Conservation (phyloP, 805 yeast genomes). For the Candida nonsorbophila region DNA sequence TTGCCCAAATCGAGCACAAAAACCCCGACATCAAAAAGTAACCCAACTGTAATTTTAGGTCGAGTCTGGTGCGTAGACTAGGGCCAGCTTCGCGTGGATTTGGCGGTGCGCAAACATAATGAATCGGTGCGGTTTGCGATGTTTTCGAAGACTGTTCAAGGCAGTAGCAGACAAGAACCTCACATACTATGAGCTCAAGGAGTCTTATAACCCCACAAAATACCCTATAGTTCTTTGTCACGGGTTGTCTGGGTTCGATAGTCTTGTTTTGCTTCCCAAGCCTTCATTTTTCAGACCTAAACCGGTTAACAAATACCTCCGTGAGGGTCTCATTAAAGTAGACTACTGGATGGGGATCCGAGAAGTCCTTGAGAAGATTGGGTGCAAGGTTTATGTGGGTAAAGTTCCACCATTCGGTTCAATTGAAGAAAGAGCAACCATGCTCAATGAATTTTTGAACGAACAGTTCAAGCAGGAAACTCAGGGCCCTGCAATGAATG, state of each 20-base stretch:
- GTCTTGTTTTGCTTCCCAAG: slow-evolving; percentile 17
- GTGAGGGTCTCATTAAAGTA: slow-evolving; percentile 33
- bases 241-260: slow-evolving; percentile 82
- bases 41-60: too few species aligned
- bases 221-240: slow-evolving; percentile 80
- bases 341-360: slow-evolving; percentile 84
- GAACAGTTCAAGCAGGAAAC: slow-evolving; percentile 11
- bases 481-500: slow-evolving; percentile 28
- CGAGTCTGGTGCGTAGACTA: too few species aligned
- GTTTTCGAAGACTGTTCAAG: too few species aligned
- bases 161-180: too few species aligned
- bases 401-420: slow-evolving; percentile 80
- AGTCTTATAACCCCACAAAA: slow-evolving; percentile 51
- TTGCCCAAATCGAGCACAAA: too few species aligned
- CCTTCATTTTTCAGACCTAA: slow-evolving; percentile 7
- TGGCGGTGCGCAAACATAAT: too few species aligned
- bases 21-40: too few species aligned
- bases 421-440: slow-evolving; percentile 61
- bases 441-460: slow-evolving; percentile 48
- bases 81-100: too few species aligned
- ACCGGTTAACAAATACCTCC: slow-evolving; percentile 6
- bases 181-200: neutral
- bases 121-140: too few species aligned
- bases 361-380: slow-evolving; percentile 52
- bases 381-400: slow-evolving; percentile 66